Evolutionary conservation across 306 rosid species (phyloP).

Genomic region (Quercus parvula): DNA sequence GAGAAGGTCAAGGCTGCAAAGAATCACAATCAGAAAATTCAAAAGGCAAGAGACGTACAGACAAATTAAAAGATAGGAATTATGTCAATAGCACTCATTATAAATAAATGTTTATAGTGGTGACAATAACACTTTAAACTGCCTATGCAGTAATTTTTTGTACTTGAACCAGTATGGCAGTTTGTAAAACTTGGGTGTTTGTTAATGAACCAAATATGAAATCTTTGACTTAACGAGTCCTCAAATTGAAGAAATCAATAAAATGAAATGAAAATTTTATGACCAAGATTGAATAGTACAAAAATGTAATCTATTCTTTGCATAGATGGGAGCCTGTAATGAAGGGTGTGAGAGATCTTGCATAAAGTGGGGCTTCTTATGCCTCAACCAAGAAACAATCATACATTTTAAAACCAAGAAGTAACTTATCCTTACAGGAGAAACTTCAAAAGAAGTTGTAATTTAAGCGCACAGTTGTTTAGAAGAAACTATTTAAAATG

Average conservation of each 20-base stretch:
- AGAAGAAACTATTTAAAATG: background rate
- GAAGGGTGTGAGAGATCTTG: too few species aligned
- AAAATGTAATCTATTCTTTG: too few species aligned
- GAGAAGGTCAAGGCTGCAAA: background rate
- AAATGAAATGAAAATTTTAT: too few species aligned
- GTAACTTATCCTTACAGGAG: background rate
- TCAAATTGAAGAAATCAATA: too few species aligned
- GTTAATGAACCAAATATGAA: too few species aligned
- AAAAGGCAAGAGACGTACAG: background rate
- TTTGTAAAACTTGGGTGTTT: too few species aligned
- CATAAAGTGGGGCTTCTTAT: background rate
- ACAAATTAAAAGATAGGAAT: background rate
- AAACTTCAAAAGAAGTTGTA: background rate
- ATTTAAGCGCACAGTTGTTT: background rate
- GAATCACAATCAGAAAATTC: background rate
- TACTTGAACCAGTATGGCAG: background rate
- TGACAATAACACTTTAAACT: background rate
- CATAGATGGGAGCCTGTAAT: too few species aligned
- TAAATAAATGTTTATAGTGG: background rate
- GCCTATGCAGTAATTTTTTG: background rate
- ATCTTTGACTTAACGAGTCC: too few species aligned
- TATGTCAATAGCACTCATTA: too few species aligned
- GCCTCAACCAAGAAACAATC: background rate
- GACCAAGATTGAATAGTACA: too few species aligned
- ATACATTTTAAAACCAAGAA: background rate